phyloP scores from a whole-genome alignment of 495 filamentous ascomycete genomes.

The Sphaerosporella brunnea region DNA sequence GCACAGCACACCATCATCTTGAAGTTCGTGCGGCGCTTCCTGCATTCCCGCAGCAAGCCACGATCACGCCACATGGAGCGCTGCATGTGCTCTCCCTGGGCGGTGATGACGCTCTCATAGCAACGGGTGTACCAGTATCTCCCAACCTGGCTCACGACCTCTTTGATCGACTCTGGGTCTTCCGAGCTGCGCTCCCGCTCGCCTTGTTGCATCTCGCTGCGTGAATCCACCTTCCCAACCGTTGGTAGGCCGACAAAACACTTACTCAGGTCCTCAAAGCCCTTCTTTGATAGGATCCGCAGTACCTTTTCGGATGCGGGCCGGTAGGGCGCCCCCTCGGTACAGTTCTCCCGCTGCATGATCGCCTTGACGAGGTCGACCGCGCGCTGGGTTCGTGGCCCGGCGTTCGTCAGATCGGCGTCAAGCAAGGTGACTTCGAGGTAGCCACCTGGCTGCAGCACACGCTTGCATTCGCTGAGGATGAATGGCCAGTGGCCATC shows the following conservation, averaged over 20 bases:
- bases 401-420: constrained; percentile 74
- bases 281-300: constrained; percentile 52
- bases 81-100: constrained; percentile 33
- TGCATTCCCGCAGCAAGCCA: constrained; percentile 62
- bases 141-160: constrained; percentile 80
- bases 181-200: constrained; percentile 10
- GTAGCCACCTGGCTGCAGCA: constrained; percentile 76
- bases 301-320: constrained; percentile 64
- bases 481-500: constrained; percentile 69
- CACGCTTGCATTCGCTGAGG: constrained; percentile 65
- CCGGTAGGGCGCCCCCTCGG: constrained; percentile 32
- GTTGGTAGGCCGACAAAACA: constrained; percentile 84
- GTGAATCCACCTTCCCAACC: constrained; percentile 43
- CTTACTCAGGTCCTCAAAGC: constrained; percentile 68
- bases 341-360: constrained; percentile 25
- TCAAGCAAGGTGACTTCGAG: constrained; percentile 76
- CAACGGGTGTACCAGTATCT: constrained; percentile 92
- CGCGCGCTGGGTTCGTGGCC: constrained; percentile 53
- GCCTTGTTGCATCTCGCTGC: constrained; percentile 5
- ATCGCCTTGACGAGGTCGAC: constrained; percentile 37
- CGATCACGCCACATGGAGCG: constrained; percentile 68
- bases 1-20: constrained; percentile 83
- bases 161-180: constrained; percentile 41
- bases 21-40: constrained; percentile 69
- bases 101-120: constrained; percentile 50